Evolutionary conservation across 2,329 filamentous ascomycete genomes (phyloP), one percentile per base, ranked within the genome.

Genomic region (Penicillium sp.): DNA sequence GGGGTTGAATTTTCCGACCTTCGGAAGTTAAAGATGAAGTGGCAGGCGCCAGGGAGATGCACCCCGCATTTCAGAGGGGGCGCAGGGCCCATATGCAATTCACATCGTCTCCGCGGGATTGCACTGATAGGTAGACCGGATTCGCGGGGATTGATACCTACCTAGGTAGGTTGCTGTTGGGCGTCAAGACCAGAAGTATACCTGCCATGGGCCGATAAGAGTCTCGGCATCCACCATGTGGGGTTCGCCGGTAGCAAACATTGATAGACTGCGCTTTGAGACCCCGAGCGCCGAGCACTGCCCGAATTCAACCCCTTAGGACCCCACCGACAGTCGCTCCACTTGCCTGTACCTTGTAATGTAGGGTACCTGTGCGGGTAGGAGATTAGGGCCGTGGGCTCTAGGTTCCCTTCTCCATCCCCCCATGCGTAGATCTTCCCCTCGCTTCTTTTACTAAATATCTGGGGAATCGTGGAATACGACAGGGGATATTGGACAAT

Each of bases 21-120:
- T 36, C 24, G 48, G 24, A 27, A 44, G 20, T 40, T 24, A 40
- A 43, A 28, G 28, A 45, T 44, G 41, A 49, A 50, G 38, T 59
- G 50, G 51, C 57, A 56, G 42, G n/a, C 20, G 11, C 30, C 44
- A 46, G 39, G 48, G 46, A 45, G 46, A 51, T 55, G 58, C 55
- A 63, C 60, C 60, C 60, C 60, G 60, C 60, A 62, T 54, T 57
- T 44, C 20, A 9, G 28, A 16, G 33, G 9, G 35, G 18, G 33
- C 27, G 22, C 30, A 39, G 38, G 27, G 28, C 14, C 41, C 44
- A 43, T 45, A 46, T 56, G 54, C 45, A 44, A 24, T 24, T 24
- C 28, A 8, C 4, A 10, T 20, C 30, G 5, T 51, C 51, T 51
- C 36, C 47, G 47, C 38, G 47, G 43, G 33, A 24, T 38, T 38